Percentiles rank a stretch among this genome's conserved stretches.
Conservation (phyloP, 176 grass and related monocot genomes). For the Chrysopogon serrulatus region DNA sequence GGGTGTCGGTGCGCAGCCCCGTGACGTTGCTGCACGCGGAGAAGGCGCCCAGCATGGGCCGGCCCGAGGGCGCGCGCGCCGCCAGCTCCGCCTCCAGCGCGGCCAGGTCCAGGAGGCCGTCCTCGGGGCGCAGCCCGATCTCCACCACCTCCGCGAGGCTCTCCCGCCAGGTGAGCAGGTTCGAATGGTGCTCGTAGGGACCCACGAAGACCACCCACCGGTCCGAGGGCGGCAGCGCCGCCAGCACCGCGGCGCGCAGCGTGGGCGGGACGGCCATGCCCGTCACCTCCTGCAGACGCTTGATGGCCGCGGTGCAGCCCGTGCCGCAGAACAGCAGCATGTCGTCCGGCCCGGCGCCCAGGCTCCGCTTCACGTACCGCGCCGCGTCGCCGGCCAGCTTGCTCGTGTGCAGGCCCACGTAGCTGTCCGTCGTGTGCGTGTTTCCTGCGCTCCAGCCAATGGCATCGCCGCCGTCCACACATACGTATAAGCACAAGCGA, state of each 20-base stretch:
- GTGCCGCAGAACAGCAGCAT: slow-evolving; percentile 27
- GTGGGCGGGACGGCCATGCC: not conserved
- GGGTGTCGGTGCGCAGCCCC: slow-evolving; percentile 52
- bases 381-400: slow-evolving; percentile 39
- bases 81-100: slow-evolving; percentile 33
- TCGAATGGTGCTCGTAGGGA: slow-evolving; percentile 82
- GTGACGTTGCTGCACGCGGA: slow-evolving; percentile 81
- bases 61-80: not conserved
- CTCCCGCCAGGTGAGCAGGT: slow-evolving; percentile 75
- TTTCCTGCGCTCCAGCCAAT: slow-evolving; percentile 36
- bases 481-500: not conserved
- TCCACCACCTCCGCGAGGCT: slow-evolving; percentile 67
- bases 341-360: not conserved
- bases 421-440: slow-evolving; percentile 75
- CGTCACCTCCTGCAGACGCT: slow-evolving; percentile 14
- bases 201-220: slow-evolving; percentile 71
- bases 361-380: slow-evolving; percentile 54
- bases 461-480: too few relatives aligned
- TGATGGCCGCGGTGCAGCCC: slow-evolving; percentile 11
- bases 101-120: slow-evolving; percentile 40
- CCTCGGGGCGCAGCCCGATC: slow-evolving; percentile 22
- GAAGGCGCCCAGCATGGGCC: slow-evolving; percentile 72
- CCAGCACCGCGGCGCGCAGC: not conserved
- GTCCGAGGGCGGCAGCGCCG: slow-evolving; percentile 34
- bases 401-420: slow-evolving; percentile 55